Base-by-base conservation (phyloP, 1,284 basidiomycete species). In the Cystobasidium sp. region DNA sequence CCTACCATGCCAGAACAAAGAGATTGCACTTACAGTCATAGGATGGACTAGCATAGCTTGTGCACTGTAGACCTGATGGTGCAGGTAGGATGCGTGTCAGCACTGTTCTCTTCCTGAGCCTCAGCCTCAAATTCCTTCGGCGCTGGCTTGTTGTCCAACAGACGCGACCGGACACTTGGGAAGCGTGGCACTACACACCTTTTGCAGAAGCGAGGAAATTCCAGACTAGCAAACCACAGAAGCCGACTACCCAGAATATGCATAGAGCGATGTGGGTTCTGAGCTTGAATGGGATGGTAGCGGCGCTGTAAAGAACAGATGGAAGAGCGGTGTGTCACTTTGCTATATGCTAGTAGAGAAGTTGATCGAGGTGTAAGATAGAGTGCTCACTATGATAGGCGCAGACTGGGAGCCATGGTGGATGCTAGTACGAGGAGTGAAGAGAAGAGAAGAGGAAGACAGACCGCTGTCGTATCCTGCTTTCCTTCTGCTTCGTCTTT, bases 191-290 rank as follows among this genome's bases (percentile, higher is more conserved):
- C 6, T 6, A 59, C 44, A 18, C 51, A 68, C 66, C 66, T 46
- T 68, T 68, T n/a, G 66, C 66, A 20, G 37, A 39, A 22, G 66
- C 41, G 10, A 68, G 16, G 66, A 68, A 68, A 39, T 68, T 68
- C 66, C 66, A 68, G 5, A 53, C 66, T 52, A 59, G 53, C 16
- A 68, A 20, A 10, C 66, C 66, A 37, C 43, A 52, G 41, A 68
- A 68, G 14, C 39, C 66, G 53, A 59, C 20, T 10, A 68, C 53
- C 37, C 51, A 68, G 37, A 39, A 56, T 10, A 59, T 47, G 44
- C 66, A 68, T 37, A 68, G 66, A 8, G 51, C 24, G 37, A 68
- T 49, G 66, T 56, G 52, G 20, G 44, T 68, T 22, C 44, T 44
- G 66, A 68, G 20, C 47, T 37, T 41, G 53, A 68, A 68, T 10